Percentiles rank a stretch among this genome's conserved stretches.
Evolutionary conservation across 805 yeast genomes (phyloP).

Genomic region (Barnettozyma botsteinii): DNA sequence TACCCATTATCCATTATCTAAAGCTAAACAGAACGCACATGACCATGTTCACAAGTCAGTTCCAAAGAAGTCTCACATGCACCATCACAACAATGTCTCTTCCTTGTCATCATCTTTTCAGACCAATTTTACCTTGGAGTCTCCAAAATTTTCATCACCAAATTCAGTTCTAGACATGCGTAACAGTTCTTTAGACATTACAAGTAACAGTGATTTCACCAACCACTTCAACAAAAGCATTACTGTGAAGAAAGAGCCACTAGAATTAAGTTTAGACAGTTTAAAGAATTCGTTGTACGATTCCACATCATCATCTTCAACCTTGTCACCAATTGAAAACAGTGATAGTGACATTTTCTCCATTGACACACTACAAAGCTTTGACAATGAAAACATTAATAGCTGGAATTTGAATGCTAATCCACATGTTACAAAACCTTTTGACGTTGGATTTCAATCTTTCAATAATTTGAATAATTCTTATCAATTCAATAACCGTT

Average conservation of each 20-base stretch:
- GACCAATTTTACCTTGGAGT: conserved; percentile 11
- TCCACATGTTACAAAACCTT: neutral
- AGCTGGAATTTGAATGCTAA: neutral
- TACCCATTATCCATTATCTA: conserved; percentile 11
- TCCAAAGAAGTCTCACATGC: conserved; percentile 4
- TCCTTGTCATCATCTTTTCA: conserved; percentile 15
- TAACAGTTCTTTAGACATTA: conserved; percentile 10
- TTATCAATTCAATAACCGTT: neutral
- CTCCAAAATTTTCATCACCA: conserved; percentile 9
- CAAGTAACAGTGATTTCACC: conserved; percentile 1
- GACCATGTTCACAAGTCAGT: conserved; percentile 19
- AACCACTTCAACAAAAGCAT: neutral
- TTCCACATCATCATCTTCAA: conserved; percentile 1
- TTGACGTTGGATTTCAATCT: neutral
- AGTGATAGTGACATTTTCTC: conserved; percentile 7
- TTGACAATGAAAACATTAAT: neutral
- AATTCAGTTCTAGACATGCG: conserved; percentile 2
- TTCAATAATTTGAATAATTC: neutral
- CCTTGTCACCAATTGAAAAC: conserved; percentile 7
- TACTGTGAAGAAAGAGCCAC: neutral
- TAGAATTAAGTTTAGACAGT: neutral
- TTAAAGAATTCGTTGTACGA: neutral
- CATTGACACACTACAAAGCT: conserved; percentile 6
- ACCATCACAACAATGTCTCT: neutral
- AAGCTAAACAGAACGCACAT: conserved; percentile 13